Percentiles rank a stretch among this genome's conserved stretches.
Conservation (phyloP, 2,329 filamentous ascomycete genomes). For the Aaosphaeria pasadenensis region DNA sequence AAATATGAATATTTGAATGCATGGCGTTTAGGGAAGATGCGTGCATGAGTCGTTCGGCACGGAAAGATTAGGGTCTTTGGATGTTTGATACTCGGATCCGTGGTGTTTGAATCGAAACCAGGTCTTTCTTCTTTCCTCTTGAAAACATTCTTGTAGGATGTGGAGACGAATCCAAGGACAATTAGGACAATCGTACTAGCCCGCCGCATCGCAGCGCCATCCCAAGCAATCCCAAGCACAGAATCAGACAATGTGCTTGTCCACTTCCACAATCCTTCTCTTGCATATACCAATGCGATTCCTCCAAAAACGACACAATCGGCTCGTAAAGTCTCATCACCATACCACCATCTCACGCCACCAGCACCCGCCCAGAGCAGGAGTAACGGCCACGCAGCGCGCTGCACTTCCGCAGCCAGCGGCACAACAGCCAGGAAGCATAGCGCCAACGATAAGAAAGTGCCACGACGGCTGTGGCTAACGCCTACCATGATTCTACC, state of each 20-base stretch:
- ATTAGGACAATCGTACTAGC: not conserved
- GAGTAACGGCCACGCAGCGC: not conserved
- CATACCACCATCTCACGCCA: not conserved
- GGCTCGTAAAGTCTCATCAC: not conserved
- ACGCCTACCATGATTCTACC: not conserved
- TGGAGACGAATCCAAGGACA: too few relatives aligned
- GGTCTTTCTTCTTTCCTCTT: not conserved
- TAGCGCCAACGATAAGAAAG: not conserved
- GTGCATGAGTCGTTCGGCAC: constrained; percentile 61
- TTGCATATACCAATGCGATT: not conserved
- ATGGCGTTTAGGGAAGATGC: constrained; percentile 66
- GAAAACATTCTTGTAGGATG: too few relatives aligned
- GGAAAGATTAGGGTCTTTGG: constrained; percentile 55
- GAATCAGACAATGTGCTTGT: not conserved
- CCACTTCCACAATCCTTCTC: not conserved
- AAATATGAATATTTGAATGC: constrained; percentile 70
- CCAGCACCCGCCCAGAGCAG: not conserved
- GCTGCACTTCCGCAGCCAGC: not conserved
- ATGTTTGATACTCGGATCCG: constrained; percentile 8
- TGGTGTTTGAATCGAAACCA: not conserved
- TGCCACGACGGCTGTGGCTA: not conserved
- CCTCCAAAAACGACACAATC: not conserved
- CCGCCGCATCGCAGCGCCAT: not conserved
- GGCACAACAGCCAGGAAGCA: not conserved
- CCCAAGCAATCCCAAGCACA: not conserved